Conservation (phyloP, 2,329 filamentous ascomycete genomes). For the Aspergillus udagawae region DNA sequence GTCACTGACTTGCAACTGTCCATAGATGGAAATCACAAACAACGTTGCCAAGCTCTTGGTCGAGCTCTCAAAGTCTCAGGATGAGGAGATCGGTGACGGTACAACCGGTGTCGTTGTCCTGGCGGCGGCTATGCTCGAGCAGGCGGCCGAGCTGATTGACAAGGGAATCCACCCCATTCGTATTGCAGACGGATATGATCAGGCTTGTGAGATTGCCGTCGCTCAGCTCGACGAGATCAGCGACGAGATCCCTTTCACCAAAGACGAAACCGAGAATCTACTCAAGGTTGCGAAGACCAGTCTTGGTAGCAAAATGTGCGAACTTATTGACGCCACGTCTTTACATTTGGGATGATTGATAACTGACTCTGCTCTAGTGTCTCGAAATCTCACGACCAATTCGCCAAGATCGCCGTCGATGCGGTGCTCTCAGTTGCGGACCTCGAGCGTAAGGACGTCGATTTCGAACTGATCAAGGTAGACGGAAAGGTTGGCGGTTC, state of each 20-base stretch:
- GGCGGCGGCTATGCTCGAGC: conserved; percentile 89
- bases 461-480: conserved; percentile 99
- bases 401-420: conserved; percentile 94
- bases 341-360: not conserved
- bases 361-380: conserved; percentile 49
- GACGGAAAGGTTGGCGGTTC: conserved; percentile 96
- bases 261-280: conserved; percentile 75
- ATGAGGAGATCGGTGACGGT: conserved; percentile 97
- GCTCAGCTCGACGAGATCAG: conserved; percentile 89
- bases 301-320: conserved; percentile 86
- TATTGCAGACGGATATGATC: conserved; percentile 96
- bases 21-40: conserved; percentile 95
- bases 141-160: conserved; percentile 96
- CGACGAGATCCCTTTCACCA: conserved; percentile 82
- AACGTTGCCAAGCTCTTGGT: conserved; percentile 96
- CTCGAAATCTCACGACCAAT: conserved; percentile 97
- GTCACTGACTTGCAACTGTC: conserved; percentile 13
- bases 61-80: conserved; percentile 95
- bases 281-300: conserved; percentile 94
- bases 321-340: not conserved
- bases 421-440: conserved; percentile 96
- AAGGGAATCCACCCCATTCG: conserved; percentile 99
- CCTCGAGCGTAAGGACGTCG: conserved; percentile 91
- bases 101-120: conserved; percentile 97
- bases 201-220: conserved; percentile 94